These are phyloP conservation scores for Claviceps humidiphila DNA, from an alignment of 2,329 filamentous ascomycete species.

Conservation along the genomic window DNA sequence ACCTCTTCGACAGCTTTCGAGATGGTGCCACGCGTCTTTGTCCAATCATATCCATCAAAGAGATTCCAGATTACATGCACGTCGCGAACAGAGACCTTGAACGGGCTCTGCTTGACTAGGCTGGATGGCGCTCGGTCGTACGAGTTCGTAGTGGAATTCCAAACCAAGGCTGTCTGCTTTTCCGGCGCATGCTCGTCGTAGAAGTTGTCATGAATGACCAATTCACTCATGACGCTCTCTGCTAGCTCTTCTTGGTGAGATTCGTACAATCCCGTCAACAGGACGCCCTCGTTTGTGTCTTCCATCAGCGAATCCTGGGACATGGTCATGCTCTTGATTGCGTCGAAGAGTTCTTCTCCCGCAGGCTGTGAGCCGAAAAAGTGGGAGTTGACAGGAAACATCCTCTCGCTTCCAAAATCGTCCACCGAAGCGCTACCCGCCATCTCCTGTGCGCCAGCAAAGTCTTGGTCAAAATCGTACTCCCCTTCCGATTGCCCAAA, in stretches of 20 bases:
- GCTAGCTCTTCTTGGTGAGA: slow-evolving; percentile 20
- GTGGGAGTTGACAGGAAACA: slow-evolving; percentile 27
- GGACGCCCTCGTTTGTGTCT: slow-evolving; percentile 23
- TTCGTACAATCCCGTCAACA: slow-evolving; percentile 21
- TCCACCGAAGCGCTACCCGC: slow-evolving; percentile 24
- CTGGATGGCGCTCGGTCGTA: slow-evolving; percentile 54
- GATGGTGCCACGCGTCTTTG: slow-evolving; percentile 72
- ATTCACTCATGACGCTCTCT: slow-evolving; percentile 39
- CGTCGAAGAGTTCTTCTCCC: slow-evolving; percentile 36
- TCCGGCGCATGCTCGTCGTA: slow-evolving; percentile 51
- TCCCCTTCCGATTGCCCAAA: slow-evolving; percentile 51
- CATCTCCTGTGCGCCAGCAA: slow-evolving; percentile 39
- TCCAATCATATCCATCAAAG: slow-evolving; percentile 97
- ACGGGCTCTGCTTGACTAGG: slow-evolving; percentile 52
- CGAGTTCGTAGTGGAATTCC: slow-evolving; percentile 65
- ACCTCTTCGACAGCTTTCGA: slow-evolving; percentile 80
- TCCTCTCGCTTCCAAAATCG: slow-evolving; percentile 19
- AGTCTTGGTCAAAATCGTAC: slow-evolving; percentile 51
- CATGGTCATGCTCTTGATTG: slow-evolving; percentile 21
- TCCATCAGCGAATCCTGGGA: slow-evolving; percentile 20
- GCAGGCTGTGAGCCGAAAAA: slow-evolving; percentile 32
- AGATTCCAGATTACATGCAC: slow-evolving; percentile 95
- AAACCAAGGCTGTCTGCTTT: slow-evolving; percentile 56
- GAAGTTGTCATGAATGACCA: slow-evolving; percentile 66
- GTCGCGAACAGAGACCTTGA: slow-evolving; percentile 69